Percentiles rank a stretch among this genome's conserved stretches.
Evolutionary conservation across 2,329 filamentous ascomycete genomes (phyloP).

Genomic region (Venturia aucupariae): DNA sequence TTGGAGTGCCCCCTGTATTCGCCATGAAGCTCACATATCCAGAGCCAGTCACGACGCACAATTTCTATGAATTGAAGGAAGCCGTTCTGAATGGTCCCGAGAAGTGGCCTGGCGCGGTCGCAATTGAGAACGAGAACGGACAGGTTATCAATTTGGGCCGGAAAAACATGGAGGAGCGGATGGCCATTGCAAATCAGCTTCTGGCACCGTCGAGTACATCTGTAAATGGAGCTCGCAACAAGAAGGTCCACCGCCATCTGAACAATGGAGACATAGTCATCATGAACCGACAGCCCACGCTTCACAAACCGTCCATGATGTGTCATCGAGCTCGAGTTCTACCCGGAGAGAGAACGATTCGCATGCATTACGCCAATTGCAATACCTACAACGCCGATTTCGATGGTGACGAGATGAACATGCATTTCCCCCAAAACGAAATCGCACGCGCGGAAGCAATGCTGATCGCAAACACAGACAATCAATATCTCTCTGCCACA

Average conservation of each 20-base stretch:
- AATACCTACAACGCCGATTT: slow-evolving; percentile 99
- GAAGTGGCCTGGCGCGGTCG: slow-evolving; percentile 87
- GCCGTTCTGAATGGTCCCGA: slow-evolving; percentile 91
- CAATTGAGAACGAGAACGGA: slow-evolving; percentile 92
- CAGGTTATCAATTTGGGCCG: slow-evolving; percentile 80
- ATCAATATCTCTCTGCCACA: slow-evolving; percentile 91
- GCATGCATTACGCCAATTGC: slow-evolving; percentile 99
- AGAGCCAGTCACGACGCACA: slow-evolving; percentile 93
- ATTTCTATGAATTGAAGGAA: slow-evolving; percentile 91
- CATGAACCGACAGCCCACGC: slow-evolving; percentile 96
- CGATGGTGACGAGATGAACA: slow-evolving; percentile 99
- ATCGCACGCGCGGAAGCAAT: slow-evolving; percentile 86
- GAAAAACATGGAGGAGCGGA: slow-evolving; percentile 80
- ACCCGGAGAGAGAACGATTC: slow-evolving; percentile 90
- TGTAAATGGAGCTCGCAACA: slow-evolving; percentile 69
- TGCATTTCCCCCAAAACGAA: slow-evolving; percentile 98
- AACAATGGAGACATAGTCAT: slow-evolving; percentile 95
- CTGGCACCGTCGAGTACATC: slow-evolving; percentile 72
- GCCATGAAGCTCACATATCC: slow-evolving; percentile 93
- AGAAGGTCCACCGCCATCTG: slow-evolving; percentile 93
- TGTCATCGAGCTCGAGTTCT: slow-evolving; percentile 87
- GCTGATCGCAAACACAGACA: slow-evolving; percentile 89
- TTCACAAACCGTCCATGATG: slow-evolving; percentile 99
- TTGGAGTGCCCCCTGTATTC: slow-evolving; percentile 96
- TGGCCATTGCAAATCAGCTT: slow-evolving; percentile 85